Evolutionary conservation across 2,329 filamentous ascomycete species (phyloP).

Genomic region (Pleurostoma richardsiae): DNA sequence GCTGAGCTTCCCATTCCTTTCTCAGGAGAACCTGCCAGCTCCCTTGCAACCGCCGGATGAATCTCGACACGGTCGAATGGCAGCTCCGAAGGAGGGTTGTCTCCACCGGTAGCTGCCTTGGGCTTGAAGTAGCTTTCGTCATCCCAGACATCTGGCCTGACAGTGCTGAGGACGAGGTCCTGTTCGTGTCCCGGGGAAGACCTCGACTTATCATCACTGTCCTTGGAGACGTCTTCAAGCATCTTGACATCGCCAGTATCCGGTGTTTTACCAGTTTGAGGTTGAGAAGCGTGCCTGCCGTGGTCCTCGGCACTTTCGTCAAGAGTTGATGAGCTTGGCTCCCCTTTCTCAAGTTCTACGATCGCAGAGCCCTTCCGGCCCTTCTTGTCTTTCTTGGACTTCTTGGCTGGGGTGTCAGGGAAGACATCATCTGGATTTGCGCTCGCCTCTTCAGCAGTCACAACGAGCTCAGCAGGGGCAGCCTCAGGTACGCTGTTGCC

Average conservation of each 20-base stretch:
- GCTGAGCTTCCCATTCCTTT: constrained; percentile 5
- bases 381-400: constrained; percentile 24
- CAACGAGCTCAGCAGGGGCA: neutral
- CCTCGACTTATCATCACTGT: too few relatives aligned
- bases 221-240: too few relatives aligned
- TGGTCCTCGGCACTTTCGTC: too few relatives aligned
- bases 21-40: constrained; percentile 7
- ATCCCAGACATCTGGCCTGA: constrained; percentile 16
- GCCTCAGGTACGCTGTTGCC: constrained; percentile 7
- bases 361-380: constrained; percentile 14
- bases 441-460: neutral
- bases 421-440: constrained; percentile 11
- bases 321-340: too few relatives aligned
- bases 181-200: neutral
- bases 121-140: constrained; percentile 18
- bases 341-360: neutral
- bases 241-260: too few relatives aligned
- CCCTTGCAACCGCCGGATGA: constrained; percentile 13
- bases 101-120: constrained; percentile 10
- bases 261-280: too few relatives aligned
- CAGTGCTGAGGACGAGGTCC: constrained; percentile 4
- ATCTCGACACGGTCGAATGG: constrained; percentile 12
- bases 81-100: constrained; percentile 2
- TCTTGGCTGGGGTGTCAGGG: constrained; percentile 10
- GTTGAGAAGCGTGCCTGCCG: too few relatives aligned